Evolutionary conservation across 2,329 filamentous ascomycete genomes (phyloP), one percentile per base, ranked within the genome.

Genomic region (Rhynchosporium secalis): DNA sequence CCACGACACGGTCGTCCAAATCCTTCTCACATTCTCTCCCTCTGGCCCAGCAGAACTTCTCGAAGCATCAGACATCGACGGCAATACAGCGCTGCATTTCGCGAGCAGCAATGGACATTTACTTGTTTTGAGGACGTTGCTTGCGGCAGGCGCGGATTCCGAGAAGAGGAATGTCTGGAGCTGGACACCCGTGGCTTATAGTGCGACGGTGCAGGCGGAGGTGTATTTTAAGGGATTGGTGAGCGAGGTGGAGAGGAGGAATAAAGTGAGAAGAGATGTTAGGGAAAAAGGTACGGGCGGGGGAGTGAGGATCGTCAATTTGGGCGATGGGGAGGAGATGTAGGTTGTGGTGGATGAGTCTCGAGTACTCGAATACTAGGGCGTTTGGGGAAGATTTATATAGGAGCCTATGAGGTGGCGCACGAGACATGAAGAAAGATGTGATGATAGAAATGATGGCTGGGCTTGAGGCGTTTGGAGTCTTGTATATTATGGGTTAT

Each of bases 51-150:
- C 64, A 26, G 64, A 59, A 3, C 41, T 72, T 8, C 58, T 90
- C 6, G 79, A 79, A 51, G 78, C 81, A 36, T 79, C 81, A 3
- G 92, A 96, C 71, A 71, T 81, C 1, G 83, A 89, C 62, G 92
- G 92, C n/a, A 95, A 96, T 73, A 96, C 91, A 2, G 90, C 91
- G 0, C 79, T 96, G 48, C 92, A 96, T 76, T 92, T 95, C 77
- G 92, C 92, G 12, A 91, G 87, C 71, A 89, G 89, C 51, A 90
- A 90, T 70, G 92, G 92, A 1, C 89, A 94, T 69, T 76, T 96
- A 51, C 85, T 92, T 59, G 89, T 91, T 0, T 77, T 96, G 60
- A 81, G 92, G 48, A 89, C 92, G 41, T 79, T 96, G 58, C 80
- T 96, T 12, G 86, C 89, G 3, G 90, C 90, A 0, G 92, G 92